Base-by-base conservation (phyloP, 2,329 filamentous ascomycete species). In the Epichloe sp. region DNA sequence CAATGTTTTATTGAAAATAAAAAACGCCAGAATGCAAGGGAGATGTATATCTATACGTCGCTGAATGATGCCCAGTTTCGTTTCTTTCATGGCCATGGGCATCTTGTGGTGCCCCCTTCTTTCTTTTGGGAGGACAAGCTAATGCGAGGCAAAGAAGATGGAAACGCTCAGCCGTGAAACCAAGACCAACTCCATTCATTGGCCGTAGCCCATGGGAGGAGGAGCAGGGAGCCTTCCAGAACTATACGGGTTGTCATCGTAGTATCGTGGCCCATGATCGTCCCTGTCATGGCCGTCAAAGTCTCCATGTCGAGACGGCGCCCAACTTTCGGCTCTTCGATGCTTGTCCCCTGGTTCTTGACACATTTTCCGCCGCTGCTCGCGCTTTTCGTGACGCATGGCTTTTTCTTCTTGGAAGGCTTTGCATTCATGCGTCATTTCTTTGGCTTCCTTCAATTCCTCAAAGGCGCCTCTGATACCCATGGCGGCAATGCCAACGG, bases 401-500 rank as follows among this genome's bases (percentile, higher is more conserved):
- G 64, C 64, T 60, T 71, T 78, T 61, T 79, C 71, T 48, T 68
- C 55, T 51, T 73, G 65, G 66, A 75, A 80, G 54, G 73, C 66
- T 50, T 63, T 69, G 60, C 72, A 66, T 60, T 77, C 73, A 44
- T 76, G 68, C 42, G 63, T 62, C 63, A 73, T 60, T 55, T 79
- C 72, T 51, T 71, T 72, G 52, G 70, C 77, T 56, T 79, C 74
- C 63, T 80, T 78, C 61, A 80, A 65, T 61, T 79, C 76, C 15
- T 68, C 71, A 43, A 80, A 57, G 57, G 77, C 77, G 36, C 76
- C 73, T 61, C 78, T 77, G 64, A 81, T 74, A 44, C 77, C 76
- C 59, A 81, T 58, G 12, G 76, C 76, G 1, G 77, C 78, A 48
- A 80, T 74, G 52, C 77, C 77, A 5, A 80, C 68, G 3, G 76